Evolutionary conservation across 257 asterid genomes (phyloP), one percentile per base, ranked within the genome.

Genomic region (Solanum virginianum): DNA sequence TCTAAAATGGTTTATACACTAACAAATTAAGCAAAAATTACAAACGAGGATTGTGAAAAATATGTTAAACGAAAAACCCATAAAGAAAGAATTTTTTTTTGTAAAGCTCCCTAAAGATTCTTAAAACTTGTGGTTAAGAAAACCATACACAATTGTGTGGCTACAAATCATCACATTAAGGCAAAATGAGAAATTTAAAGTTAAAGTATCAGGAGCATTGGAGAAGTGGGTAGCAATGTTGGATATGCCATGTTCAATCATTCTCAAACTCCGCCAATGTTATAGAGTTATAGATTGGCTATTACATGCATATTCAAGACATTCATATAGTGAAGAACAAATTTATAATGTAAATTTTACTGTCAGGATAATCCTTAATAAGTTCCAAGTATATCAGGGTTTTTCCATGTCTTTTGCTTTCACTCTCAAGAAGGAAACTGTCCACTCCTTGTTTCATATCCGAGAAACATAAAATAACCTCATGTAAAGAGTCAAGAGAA

Each of bases 301-400:
- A 20, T 86, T 90, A 10, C 91, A 91, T 72, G 97, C 95, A 83
- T 95, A 91, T 60, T 86, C 83, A 18, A 94, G 92, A 84, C 96
- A 92, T 79, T 94, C 97, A 39, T 43, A 1, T 6, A 94, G 93
- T 17, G 95, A 87, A 15, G 91, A 85, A 89, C 98, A 47, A 95
- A 86, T 92, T 96, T 55, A 94, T 57, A 85, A 93, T 94, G 17
- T 89, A 84, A 20, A 91, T 92, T 71, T 97, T 95, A 88, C 88
- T 92, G 17, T 88, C 90, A 88, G 94, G 93, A 89, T 94, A 95
- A 85, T 94, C 97, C 69, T 95, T 91, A 77, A 94, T 98, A 69
- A 95, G 92, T 85, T 91, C 94, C 94, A 53, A 89, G 90, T 7
- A 94, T 70, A 11, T 93, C 94, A 12, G 81, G 82, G 26, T 92